A percentile compares a stretch with the other conserved stretches of the same genome.
Conservation (phyloP, 1,284 basidiomycete genomes). For the Boletus austroedulis region DNA sequence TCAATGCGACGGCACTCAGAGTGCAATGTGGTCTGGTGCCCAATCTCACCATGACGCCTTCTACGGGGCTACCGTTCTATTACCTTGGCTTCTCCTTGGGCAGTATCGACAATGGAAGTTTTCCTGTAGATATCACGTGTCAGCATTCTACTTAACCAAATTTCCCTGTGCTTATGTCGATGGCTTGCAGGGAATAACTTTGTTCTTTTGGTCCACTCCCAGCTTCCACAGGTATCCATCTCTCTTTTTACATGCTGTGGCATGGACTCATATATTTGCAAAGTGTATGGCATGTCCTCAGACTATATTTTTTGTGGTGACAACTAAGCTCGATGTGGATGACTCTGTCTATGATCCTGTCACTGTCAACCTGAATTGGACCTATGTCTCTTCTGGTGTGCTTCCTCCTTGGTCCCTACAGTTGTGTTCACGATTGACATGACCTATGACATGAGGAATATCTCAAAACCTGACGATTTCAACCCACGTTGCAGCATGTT, state of each 20-base stretch:
- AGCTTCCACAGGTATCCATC: not conserved
- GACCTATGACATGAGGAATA: not conserved
- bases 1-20: not conserved
- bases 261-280: not conserved
- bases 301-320: conserved; percentile 1
- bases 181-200: not conserved
- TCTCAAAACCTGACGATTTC: not conserved
- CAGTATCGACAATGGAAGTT: not conserved
- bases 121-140: not conserved
- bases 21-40: no score
- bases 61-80: not conserved
- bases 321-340: not conserved
- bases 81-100: not conserved
- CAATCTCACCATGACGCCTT: not conserved
- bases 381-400: not conserved
- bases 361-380: not conserved
- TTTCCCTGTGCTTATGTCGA: no score
- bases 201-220: not conserved
- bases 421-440: no score
- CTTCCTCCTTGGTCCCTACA: no score
- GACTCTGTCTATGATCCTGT: not conserved
- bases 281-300: not conserved
- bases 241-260: not conserved
- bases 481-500: not conserved
- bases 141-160: no score